Conservation (phyloP, 306 rosid genomes). For the Quercus suber region DNA sequence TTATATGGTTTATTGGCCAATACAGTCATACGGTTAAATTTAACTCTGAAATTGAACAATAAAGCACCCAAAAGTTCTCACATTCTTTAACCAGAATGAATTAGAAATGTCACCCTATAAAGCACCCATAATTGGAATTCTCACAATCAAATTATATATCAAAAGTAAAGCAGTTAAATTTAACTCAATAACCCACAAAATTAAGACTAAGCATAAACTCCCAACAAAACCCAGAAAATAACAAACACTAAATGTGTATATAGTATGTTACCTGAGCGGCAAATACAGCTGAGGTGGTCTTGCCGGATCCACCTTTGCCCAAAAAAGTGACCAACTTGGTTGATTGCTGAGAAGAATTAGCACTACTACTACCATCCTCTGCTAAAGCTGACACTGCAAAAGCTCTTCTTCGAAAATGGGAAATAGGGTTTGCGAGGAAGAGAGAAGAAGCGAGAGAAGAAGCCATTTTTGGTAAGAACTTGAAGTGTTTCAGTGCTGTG, state of each 20-base stretch:
- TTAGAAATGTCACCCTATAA: too few relatives aligned
- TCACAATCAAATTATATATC: background rate
- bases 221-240: background rate
- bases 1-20: too few relatives aligned
- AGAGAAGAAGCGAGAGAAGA: constrained; percentile 31
- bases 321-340: constrained; percentile 75
- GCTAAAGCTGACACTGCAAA: constrained; percentile 35
- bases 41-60: too few relatives aligned
- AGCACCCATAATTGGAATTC: too few relatives aligned
- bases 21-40: too few relatives aligned
- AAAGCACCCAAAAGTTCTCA: too few relatives aligned
- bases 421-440: constrained; percentile 15
- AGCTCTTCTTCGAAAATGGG: constrained; percentile 16
- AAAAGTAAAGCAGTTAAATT: background rate
- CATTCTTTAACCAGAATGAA: too few relatives aligned
- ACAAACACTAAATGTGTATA: background rate
- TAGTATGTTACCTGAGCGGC: constrained; percentile 67
- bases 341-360: constrained; percentile 28
- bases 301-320: constrained; percentile 96
- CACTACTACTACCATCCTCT: constrained; percentile 5
- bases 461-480: constrained; percentile 16
- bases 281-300: constrained; percentile 82
- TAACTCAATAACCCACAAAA: background rate
- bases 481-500: too few relatives aligned
- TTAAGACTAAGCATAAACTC: background rate